Evolutionary conservation across 768 basidiomycete species (phyloP), one percentile per base, ranked within the genome.

Genomic region (Trametopsis cervina): DNA sequence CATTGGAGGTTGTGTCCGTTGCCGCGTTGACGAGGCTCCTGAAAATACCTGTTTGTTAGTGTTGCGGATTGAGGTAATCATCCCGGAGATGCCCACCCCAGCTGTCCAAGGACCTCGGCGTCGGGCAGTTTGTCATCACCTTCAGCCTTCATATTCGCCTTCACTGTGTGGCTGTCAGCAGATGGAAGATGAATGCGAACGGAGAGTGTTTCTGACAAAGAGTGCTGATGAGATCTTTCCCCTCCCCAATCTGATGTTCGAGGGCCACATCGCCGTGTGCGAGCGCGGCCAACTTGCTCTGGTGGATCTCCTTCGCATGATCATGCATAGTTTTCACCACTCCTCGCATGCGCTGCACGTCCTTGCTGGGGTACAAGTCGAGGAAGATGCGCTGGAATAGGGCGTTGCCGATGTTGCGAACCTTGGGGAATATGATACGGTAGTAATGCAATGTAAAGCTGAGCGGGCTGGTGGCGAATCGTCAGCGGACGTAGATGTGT

Each of bases 211-310:
- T 26, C 72, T 37, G 51, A 77, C 75, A 58, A 23, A 76, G 54
- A 38, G 74, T 64, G 46, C 69, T 74, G 52, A 76, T 63, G 18
- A 77, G 66, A 53, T 76, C 75, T 39, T 70, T 71, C 11, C 68
- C 70, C 49, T 63, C 62, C 9, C 65, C 66, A 36, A 68, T 60
- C 46, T 68, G 64, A 12, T 50, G 53, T 13, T 50, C 47, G 2
- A 68, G 55, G 2, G 58, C 65, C 29, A 66, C 63, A 25, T 71
- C 69, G 4, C 67, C 69, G 20, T 59, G 57, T 10, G 49, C 51
- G 2, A 73, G 37, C 2, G 68, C 63, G 26, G 50, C 55, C 49
- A 66, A 69, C 57, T 74, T 75, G 18, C 57, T 52, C 18, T 61
- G 51, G 27, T 65, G 66, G 4, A 77, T 67, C 3, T 65, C 54